Evolutionary conservation across 2,329 filamentous ascomycete species (phyloP), one percentile per base, ranked within the genome.

Genomic region (Ceratocystis ficicola): DNA sequence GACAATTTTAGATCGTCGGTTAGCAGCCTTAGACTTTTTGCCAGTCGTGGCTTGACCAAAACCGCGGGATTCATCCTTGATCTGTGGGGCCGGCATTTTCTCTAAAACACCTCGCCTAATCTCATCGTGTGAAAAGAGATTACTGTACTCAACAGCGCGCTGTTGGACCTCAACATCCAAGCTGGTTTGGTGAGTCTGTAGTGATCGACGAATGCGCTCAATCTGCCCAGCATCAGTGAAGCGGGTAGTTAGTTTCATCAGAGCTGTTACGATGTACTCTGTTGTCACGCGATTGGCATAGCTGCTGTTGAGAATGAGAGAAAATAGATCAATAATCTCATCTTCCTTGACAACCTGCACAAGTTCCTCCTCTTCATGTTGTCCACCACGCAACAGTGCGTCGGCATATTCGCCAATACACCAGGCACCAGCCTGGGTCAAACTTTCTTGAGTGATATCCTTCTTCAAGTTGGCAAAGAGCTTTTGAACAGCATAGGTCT

Each of bases 391-490:
- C 44, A 99, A 80, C n/a, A 99, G 80, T 22, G 88, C 84, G 75
- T 99, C 94, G 12, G 90, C 93, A 73, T 92, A 99, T 77, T 99
- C 94, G 73, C 95, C 94, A 74, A 99, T 96, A 65, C 94, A 95
- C 94, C 94, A 99, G 5, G 94, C 88, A 46, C 90, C 94, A 62
- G 93, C 91, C 69, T 97, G 83, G 7, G 91, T 96, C 69, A 99
- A 78, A 69, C 91, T 95, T 76, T 99, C 95, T 74, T 99, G 94
- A 1, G 93, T 96, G 71, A 99, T 96, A 71, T 99, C 94, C 70
- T 95, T 94, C 75, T 94, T 96, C 65, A 99, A 78, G 68, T 88
- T 89, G 22, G 86, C 81, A 74, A 96, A 99, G 5, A 99, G 80
- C 75, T 97, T 99, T 73, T 96, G 94, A 3, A 93, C 93, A 0